phyloP scores from a whole-genome alignment of 2,329 filamentous ascomycete species.

The Xylariaceae sp. region DNA sequence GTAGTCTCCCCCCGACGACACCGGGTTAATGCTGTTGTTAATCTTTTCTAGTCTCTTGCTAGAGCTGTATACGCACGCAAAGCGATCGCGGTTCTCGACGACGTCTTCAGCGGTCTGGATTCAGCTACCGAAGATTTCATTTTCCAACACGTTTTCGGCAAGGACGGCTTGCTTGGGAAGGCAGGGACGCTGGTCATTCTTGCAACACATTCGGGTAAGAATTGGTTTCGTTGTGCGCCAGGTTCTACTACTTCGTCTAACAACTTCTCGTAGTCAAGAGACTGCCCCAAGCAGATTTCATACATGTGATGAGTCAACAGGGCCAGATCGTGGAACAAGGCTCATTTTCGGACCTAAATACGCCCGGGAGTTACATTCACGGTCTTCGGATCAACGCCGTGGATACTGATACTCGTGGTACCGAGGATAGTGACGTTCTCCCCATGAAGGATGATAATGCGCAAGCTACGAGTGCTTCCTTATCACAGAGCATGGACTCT shows the following conservation, averaged over 20 bases:
- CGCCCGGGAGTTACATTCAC: constrained; percentile 6
- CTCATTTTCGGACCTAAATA: constrained; percentile 4
- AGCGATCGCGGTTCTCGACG: constrained; percentile 9
- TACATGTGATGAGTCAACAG: constrained; percentile 3
- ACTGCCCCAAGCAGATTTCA: constrained; percentile 8
- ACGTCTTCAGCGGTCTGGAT: constrained; percentile 11
- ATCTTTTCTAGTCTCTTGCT: constrained; percentile 7
- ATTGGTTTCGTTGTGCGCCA: background rate
- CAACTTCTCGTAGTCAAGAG: constrained; percentile 3
- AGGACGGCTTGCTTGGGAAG: constrained; percentile 6
- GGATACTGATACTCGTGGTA: background rate
- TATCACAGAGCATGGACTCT: background rate
- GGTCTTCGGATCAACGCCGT: constrained; percentile 5
- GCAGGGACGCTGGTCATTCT: constrained; percentile 7
- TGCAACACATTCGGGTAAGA: constrained; percentile 12
- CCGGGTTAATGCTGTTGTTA: background rate
- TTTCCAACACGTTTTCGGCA: constrained; percentile 4
- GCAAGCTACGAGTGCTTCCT: background rate
- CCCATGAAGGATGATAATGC: background rate
- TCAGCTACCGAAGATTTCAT: constrained; percentile 5
- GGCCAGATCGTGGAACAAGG: constrained; percentile 12
- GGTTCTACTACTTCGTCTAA: background rate
- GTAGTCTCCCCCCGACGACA: constrained; percentile 1
- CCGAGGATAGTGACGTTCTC: background rate
- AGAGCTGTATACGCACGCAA: constrained; percentile 9